Base-by-base conservation (phyloP, 2,329 filamentous ascomycete species). In the Diaporthe caulivora region DNA sequence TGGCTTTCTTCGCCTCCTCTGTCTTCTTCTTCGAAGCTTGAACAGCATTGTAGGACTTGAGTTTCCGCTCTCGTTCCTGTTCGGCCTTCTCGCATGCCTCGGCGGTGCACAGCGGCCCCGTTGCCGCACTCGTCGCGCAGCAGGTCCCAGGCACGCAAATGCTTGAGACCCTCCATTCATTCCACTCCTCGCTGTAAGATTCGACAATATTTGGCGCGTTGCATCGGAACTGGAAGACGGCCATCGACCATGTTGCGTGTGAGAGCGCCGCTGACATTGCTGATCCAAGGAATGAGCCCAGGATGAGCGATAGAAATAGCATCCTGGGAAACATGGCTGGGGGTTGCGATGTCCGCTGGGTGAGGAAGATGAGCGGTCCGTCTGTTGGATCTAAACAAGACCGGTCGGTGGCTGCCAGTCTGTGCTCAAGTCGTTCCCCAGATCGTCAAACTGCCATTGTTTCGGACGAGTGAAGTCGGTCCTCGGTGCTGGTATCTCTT, bases 91-190 rank as follows among this genome's bases (percentile, higher is more conserved):
- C 71, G 26, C 73, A 75, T 2, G 73, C 73, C 58, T 73, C 71
- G 3, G 26, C 29, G 2, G 65, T 70, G 40, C 73, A 75, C n/a
- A 75, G 53, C 29, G 73, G 73, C 17, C 73, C 73, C 26, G 73
- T 75, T 8, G 21, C 21, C 17, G 73, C 73, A 18, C 34, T 58
- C 37, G 57, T 75, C 17, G 73, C 57, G 29, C 73, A 75, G 26
- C 73, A 75, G 6, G 73, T 73, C 10, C 73, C 73, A 7, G 73
- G 73, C 1, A 53, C 67, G 53, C 73, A 75, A 0, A 75, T 73
- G 17, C 71, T 71, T n/a, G 73, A 73, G 9, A 75, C 67, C 24
- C 67, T 68, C 73, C 73, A 73, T 53, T 71, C 73, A 21, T 34
- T 65, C 71, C 71, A 71, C 18, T 75, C 71, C 17, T 62, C 26